A percentile compares a stretch with the other conserved stretches of the same genome.
Conservation (phyloP, 352 stramenopile genomes). For the Peronospora tabacina region DNA sequence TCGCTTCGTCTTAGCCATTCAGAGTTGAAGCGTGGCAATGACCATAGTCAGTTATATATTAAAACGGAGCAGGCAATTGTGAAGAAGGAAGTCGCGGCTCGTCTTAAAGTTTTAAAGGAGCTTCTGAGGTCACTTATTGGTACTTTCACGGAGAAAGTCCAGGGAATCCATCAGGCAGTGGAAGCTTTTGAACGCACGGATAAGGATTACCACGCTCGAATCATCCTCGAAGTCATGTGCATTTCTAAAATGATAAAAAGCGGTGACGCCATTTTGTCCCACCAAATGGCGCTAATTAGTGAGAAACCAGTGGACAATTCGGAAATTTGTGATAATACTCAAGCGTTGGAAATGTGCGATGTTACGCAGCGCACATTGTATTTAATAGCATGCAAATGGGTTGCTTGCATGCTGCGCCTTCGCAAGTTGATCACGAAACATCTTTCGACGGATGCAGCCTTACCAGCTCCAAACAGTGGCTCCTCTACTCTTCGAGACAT, state of each 20-base stretch:
- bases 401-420: slow-evolving; percentile 65
- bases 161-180: slow-evolving; percentile 48
- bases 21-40: slow-evolving; percentile 12
- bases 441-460: slow-evolving; percentile 31
- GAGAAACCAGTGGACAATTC: slow-evolving; percentile 30
- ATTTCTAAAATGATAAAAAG: slow-evolving; percentile 43
- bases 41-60: slow-evolving; percentile 6
- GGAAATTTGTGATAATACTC: slow-evolving; percentile 19
- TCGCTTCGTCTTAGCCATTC: slow-evolving; percentile 31
- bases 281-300: slow-evolving; percentile 38
- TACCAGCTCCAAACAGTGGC: slow-evolving; percentile 25
- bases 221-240: slow-evolving; percentile 62
- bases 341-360: slow-evolving; percentile 26
- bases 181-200: slow-evolving; percentile 53
- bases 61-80: slow-evolving; percentile 24
- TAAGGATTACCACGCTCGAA: slow-evolving; percentile 40
- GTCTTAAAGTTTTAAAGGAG: slow-evolving; percentile 24
- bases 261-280: slow-evolving; percentile 27
- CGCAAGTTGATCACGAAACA: slow-evolving; percentile 60
- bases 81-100: slow-evolving; percentile 26
- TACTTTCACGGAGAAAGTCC: slow-evolving; percentile 57
- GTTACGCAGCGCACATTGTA: slow-evolving; percentile 51
- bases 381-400: slow-evolving; percentile 62
- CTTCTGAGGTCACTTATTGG: slow-evolving; percentile 40
- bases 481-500: slow-evolving; percentile 45